Conservation (phyloP, 306 rosid species). For the Medicago lupulina region DNA sequence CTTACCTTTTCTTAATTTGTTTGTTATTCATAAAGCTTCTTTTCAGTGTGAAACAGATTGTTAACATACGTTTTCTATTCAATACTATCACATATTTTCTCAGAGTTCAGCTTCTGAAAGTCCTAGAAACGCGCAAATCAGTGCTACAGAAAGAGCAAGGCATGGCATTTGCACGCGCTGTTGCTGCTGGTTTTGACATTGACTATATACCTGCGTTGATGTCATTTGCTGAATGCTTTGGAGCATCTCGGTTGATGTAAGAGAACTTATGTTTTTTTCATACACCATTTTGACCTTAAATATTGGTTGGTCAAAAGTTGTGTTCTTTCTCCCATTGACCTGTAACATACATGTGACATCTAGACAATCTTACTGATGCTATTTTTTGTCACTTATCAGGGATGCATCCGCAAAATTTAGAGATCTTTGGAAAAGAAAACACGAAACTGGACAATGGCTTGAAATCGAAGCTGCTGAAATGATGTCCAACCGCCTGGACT, state of each 20-base stretch:
- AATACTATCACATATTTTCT: constrained; percentile 35
- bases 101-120: constrained; percentile 94
- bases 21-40: constrained; percentile 21
- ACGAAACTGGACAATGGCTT: constrained; percentile 97
- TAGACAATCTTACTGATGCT: constrained; percentile 34
- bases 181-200: constrained; percentile 95
- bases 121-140: constrained; percentile 86
- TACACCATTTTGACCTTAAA: constrained; percentile 13
- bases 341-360: constrained; percentile 28
- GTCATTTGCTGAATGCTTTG: constrained; percentile 88
- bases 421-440: constrained; percentile 94
- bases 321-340: constrained; percentile 42
- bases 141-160: constrained; percentile 98
- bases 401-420: constrained; percentile 78
- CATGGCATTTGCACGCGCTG: constrained; percentile 99
- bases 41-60: constrained; percentile 28
- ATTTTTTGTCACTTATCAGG: constrained; percentile 54
- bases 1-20: constrained; percentile 20
- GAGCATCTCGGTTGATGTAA: constrained; percentile 91
- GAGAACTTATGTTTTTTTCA: constrained; percentile 46
- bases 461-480: constrained; percentile 91
- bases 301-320: constrained; percentile 30
- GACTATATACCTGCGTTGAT: constrained; percentile 74
- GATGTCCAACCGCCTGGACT: constrained; percentile 65
- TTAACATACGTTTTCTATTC: constrained; percentile 29